phyloP scores from a whole-genome alignment of 352 stramenopile species.

The Pythium aphanidermatum region DNA sequence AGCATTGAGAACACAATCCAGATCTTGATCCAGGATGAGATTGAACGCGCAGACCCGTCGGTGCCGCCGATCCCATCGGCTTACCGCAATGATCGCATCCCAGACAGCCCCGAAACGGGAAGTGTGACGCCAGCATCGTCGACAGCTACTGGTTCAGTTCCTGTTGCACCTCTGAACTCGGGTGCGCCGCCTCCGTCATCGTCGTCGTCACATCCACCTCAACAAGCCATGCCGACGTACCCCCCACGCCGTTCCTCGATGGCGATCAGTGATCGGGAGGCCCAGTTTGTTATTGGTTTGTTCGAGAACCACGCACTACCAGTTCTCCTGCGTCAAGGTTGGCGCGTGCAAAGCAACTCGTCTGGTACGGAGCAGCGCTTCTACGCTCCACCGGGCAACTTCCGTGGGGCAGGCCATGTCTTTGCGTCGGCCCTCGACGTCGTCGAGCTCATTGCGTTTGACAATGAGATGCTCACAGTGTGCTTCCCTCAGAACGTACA shows the following conservation, averaged over 20 bases:
- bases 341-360: constrained; percentile 39
- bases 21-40: constrained; percentile 82
- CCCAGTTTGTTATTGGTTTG: constrained; percentile 64
- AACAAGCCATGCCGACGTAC: constrained; percentile 9
- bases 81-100: constrained; percentile 13
- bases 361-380: constrained; percentile 33
- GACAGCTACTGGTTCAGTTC: constrained; percentile 10
- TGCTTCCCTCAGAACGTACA: constrained; percentile 77
- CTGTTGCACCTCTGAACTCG: constrained; percentile 15
- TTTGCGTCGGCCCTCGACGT: constrained; percentile 60
- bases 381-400: constrained; percentile 29
- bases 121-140: constrained; percentile 17
- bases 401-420: constrained; percentile 24
- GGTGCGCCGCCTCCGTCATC: constrained; percentile 3
- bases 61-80: constrained; percentile 24
- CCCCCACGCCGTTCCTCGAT: constrained; percentile 16
- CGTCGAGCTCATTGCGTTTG: constrained; percentile 66
- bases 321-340: constrained; percentile 54
- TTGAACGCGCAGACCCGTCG: constrained; percentile 67
- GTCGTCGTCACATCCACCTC: not conserved
- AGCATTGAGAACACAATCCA: constrained; percentile 72
- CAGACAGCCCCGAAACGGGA: constrained; percentile 17
- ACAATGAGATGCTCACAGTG: constrained; percentile 44
- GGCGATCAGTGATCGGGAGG: constrained; percentile 66
- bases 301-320: constrained; percentile 80